phyloP scores from a whole-genome alignment of 2,329 filamentous ascomycete genomes.

The Colletotrichum limetticola region DNA sequence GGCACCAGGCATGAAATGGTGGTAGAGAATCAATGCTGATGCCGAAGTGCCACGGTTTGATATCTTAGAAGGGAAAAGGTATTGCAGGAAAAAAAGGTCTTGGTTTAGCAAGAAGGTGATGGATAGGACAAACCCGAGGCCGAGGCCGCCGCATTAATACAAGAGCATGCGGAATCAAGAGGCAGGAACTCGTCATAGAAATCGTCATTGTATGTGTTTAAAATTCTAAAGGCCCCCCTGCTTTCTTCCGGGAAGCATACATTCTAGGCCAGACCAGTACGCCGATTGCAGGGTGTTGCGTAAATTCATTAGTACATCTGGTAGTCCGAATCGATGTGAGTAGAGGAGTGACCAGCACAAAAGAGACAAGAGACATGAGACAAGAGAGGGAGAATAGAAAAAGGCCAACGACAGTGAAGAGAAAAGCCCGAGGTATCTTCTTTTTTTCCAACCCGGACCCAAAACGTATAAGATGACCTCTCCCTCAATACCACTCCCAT shows the following conservation, averaged over 20 bases:
- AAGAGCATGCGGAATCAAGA: neutral
- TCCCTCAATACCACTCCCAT: neutral
- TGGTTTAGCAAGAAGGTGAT: neutral
- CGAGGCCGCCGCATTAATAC: neutral
- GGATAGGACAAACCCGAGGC: neutral
- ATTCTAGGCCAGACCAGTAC: constrained; percentile 25
- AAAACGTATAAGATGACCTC: constrained; percentile 12
- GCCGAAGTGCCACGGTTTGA: too few species aligned
- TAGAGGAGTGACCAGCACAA: constrained; percentile 32
- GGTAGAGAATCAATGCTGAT: neutral
- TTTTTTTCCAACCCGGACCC: constrained; percentile 13
- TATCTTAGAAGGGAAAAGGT: too few species aligned
- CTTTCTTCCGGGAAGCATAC: constrained; percentile 3
- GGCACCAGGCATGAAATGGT: neutral
- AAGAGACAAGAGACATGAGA: constrained; percentile 2
- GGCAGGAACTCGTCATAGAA: neutral
- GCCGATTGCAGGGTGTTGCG: constrained; percentile 19
- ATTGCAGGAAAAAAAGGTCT: too few species aligned
- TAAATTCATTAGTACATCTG: constrained; percentile 34
- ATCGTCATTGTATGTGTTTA: neutral
- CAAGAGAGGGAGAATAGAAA: neutral
- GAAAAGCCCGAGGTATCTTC: neutral
- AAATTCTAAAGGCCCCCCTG: constrained; percentile 5
- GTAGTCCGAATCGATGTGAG: neutral
- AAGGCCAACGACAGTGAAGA: neutral